Percentiles rank a stretch among this genome's conserved stretches.
Evolutionary conservation across 768 basidiomycete species (phyloP).

Genomic region (Epithele typhae): DNA sequence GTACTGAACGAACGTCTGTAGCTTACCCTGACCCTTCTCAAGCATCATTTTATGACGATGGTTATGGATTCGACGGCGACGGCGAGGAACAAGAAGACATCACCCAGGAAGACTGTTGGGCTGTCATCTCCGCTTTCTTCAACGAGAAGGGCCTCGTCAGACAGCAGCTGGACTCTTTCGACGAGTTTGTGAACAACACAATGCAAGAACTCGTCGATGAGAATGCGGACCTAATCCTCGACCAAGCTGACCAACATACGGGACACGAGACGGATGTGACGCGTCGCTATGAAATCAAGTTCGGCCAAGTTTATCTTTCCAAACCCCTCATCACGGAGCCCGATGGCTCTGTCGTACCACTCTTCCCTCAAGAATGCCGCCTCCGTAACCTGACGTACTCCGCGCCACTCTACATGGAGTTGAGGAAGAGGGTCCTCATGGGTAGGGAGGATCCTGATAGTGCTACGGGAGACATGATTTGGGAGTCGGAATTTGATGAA

Average conservation of each 20-base stretch:
- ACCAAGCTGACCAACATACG: slow-evolving; percentile 95
- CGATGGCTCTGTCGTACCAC: slow-evolving; percentile 88
- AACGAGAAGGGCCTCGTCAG: slow-evolving; percentile 96
- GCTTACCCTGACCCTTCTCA: slow-evolving; percentile 22
- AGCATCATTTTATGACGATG: slow-evolving; percentile 47
- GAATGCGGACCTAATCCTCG: slow-evolving; percentile 89
- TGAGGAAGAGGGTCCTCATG: slow-evolving; percentile 79
- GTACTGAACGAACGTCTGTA: too few species aligned
- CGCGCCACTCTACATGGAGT: slow-evolving; percentile 92
- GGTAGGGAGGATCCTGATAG: slow-evolving; percentile 81
- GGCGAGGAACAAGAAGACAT: slow-evolving; percentile 71
- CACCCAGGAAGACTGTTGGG: slow-evolving; percentile 93
- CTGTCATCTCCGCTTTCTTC: slow-evolving; percentile 94
- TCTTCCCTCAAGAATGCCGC: slow-evolving; percentile 96
- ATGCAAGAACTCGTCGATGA: slow-evolving; percentile 99
- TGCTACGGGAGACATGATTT: slow-evolving; percentile 72
- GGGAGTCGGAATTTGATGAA: slow-evolving; percentile 72
- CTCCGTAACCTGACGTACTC: slow-evolving; percentile 95
- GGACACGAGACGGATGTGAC: slow-evolving; percentile 77
- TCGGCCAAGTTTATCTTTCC: slow-evolving; percentile 96
- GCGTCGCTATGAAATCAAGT: slow-evolving; percentile 94
- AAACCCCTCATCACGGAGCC: slow-evolving; percentile 92
- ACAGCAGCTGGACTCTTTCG: slow-evolving; percentile 96
- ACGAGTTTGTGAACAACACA: slow-evolving; percentile 98
- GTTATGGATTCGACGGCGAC: slow-evolving; percentile 46